Conservation (phyloP, 225 moss, liverwort and hornwort genomes). For the Ulota crispa region DNA sequence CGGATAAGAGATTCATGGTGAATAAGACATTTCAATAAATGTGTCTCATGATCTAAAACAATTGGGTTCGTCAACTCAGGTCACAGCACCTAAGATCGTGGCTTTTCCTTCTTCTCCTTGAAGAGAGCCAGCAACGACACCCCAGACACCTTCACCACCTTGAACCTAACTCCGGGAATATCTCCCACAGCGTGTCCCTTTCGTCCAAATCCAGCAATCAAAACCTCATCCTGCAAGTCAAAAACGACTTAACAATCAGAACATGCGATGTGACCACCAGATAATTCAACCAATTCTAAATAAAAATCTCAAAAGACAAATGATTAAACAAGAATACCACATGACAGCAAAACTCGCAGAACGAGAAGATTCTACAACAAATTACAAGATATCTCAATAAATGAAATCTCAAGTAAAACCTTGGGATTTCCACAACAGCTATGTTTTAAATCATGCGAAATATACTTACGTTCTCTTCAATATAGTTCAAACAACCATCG, state of each 20-base stretch:
- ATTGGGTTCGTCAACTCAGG: conserved; percentile 16
- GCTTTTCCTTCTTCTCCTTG: conserved; percentile 98
- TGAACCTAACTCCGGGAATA: conserved; percentile 89
- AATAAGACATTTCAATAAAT: conserved; percentile 29
- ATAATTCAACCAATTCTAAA: background rate
- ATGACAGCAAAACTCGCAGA: background rate
- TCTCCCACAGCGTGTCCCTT: conserved; percentile 96
- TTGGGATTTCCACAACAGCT: background rate
- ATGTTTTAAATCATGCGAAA: background rate
- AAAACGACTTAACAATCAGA: background rate
- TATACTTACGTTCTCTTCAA: conserved; percentile 89
- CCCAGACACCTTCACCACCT: conserved; percentile 91
- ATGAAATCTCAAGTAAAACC: background rate
- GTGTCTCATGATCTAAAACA: conserved; percentile 21
- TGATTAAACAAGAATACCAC: background rate
- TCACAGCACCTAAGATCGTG: conserved; percentile 61
- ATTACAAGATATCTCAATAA: background rate
- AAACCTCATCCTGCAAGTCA: conserved; percentile 74
- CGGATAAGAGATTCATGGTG: conserved; percentile 7
- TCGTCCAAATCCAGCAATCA: conserved; percentile 87
- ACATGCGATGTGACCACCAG: background rate
- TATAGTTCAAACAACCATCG: conserved; percentile 94
- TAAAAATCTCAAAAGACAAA: background rate
- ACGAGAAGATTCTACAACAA: background rate
- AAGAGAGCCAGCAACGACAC: conserved; percentile 85